Base-by-base conservation (phyloP, 108 stramenopile species). In the Fragilariopsis cylindrus region DNA sequence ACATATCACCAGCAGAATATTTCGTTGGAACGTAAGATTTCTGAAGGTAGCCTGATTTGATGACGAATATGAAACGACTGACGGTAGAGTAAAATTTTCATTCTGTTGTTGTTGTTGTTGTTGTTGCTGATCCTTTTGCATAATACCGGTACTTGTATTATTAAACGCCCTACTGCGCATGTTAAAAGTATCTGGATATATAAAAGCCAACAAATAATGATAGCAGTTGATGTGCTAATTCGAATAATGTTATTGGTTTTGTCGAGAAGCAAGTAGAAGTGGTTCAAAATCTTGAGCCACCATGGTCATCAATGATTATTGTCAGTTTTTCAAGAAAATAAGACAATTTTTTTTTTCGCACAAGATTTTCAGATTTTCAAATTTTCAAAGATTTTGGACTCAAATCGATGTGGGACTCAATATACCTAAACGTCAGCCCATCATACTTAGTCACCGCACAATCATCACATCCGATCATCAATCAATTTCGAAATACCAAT, bases 11-110 rank as follows among this genome's bases (percentile, higher is more conserved):
- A 68, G 12, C 67, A 68, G 13, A 21, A 52, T 30, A 40, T 68
- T 68, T 40, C 67, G 67, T 68, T 68, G 67, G 13, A 19, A 44
- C 44, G 4, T 3, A 3, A 68, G 62, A 63, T 3, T 63, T 63
- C 0, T n/a, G 62, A 5, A 45, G 42, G 9, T 44, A 30, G 30
- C 30, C 30, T 30, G 30, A 30, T 30, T 30, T 30, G 62, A 5
- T 40, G 58, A n/a, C 58, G 58, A 11, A 63, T 44, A n/a, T 13
- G 62, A 11, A 63, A 15, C 40, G 43, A n/a, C 62, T 63, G 42
- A 15, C 62, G 62, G 43, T 12, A 63, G 6, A 11, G 62, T 41
- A 12, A 43, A 0, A 3, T 43, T n/a, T 41, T 12, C 43, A 40
- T 4, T 63, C 1, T 4, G 40, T 4, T 42, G 3, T 13, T n/a